Evolutionary conservation across 176 grass and related monocot genomes (phyloP).

Genomic region (Alloteropsis semialata): DNA sequence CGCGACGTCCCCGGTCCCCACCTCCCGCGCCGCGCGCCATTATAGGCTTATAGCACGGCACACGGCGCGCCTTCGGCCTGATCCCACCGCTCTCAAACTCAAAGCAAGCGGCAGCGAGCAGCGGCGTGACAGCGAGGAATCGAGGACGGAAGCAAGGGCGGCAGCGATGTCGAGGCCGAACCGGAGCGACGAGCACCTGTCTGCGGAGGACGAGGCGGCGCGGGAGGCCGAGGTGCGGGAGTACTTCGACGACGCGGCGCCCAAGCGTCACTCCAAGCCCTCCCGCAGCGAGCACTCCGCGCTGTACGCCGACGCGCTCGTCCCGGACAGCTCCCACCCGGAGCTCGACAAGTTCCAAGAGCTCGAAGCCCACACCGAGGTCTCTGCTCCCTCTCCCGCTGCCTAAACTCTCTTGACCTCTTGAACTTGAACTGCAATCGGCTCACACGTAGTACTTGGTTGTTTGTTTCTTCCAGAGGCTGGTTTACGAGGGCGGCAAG

Average conservation of each 20-base stretch:
- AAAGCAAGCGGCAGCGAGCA: neutral
- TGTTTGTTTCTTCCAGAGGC: slow-evolving; percentile 31
- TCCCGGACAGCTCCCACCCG: slow-evolving; percentile 37
- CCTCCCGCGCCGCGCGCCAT: neutral
- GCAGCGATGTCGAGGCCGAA: slow-evolving; percentile 48
- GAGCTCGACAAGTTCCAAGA: slow-evolving; percentile 68
- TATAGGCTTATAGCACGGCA: slow-evolving; percentile 37
- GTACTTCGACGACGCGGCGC: slow-evolving; percentile 55
- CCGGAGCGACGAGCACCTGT: slow-evolving; percentile 68
- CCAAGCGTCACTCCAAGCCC: slow-evolving; percentile 89
- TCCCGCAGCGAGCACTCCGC: slow-evolving; percentile 67
- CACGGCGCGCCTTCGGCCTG: neutral
- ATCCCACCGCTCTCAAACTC: neutral
- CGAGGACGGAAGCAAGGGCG: neutral
- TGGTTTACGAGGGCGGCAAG: slow-evolving; percentile 49
- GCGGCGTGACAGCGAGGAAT: neutral
- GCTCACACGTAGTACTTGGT: neutral
- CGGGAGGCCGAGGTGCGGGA: slow-evolving; percentile 56
- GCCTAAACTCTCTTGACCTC: neutral
- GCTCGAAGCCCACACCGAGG: slow-evolving; percentile 60
- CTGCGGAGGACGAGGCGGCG: slow-evolving; percentile 48
- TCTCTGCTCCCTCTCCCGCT: neutral
- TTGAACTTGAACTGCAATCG: neutral
- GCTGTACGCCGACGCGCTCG: slow-evolving; percentile 50
- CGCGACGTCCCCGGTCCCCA: neutral